phyloP scores from a whole-genome alignment of 2,329 filamentous ascomycete species.

The Emmonsiellopsis sp. region DNA sequence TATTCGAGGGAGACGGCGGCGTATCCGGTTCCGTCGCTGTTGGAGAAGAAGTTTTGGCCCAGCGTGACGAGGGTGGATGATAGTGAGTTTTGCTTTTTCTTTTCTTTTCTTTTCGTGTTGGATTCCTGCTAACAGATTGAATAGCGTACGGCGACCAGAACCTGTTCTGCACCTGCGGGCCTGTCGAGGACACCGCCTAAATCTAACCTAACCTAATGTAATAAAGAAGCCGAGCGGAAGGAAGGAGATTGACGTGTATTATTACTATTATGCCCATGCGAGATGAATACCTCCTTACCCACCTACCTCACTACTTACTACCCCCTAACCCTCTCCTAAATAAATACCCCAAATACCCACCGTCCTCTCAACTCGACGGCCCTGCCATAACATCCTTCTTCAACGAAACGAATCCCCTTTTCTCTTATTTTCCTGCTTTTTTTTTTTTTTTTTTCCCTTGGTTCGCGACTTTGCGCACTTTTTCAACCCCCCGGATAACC shows the following conservation, averaged over 20 bases:
- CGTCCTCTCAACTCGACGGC: too few relatives aligned
- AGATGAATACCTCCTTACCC: too few relatives aligned
- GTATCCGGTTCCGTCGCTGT: conserved; percentile 72
- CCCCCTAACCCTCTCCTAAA: not conserved
- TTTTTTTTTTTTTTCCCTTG: not conserved
- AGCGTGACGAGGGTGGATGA: conserved; percentile 79
- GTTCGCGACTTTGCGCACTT: not conserved
- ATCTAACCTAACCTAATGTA: conserved; percentile 5
- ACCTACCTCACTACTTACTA: not conserved
- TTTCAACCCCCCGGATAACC: too few relatives aligned
- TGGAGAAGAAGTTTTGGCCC: conserved; percentile 98
- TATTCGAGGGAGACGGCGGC: conserved; percentile 78
- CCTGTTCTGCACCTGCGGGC: conserved; percentile 89
- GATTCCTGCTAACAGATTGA: conserved; percentile 16
- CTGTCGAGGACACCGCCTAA: conserved; percentile 54
- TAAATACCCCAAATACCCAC: not conserved
- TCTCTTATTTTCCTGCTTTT: not conserved
- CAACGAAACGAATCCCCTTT: not conserved
- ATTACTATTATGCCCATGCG: too few relatives aligned
- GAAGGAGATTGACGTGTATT: not conserved
- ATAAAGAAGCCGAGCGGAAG: not conserved
- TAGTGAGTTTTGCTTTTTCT: conserved; percentile 48
- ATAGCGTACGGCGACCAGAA: conserved; percentile 82
- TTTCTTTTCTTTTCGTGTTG: conserved; percentile 13
- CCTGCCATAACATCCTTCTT: not conserved